Percentiles rank a stretch among this genome's conserved stretches.
Evolutionary conservation across 441 rosid species (phyloP).

Genomic region (Erodium texanum): DNA sequence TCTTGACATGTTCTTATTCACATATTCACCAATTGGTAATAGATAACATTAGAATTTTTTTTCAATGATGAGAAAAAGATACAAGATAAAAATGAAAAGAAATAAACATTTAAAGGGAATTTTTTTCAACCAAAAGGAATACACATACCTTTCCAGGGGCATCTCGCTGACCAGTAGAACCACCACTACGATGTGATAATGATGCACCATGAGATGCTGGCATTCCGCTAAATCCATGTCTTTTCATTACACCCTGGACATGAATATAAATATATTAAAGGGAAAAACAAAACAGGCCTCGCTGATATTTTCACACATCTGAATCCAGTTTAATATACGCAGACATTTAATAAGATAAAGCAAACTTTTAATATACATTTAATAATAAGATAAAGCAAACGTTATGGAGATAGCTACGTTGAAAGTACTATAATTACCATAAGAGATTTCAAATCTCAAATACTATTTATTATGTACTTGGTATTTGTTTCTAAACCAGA

Average conservation of each 20-base stretch:
- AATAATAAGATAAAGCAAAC: background rate
- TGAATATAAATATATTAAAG: constrained; percentile 10
- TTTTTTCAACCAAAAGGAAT: constrained; percentile 5
- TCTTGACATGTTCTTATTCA: no score
- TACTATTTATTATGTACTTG: no score
- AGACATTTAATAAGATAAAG: background rate
- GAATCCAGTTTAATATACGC: background rate
- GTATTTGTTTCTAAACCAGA: no score
- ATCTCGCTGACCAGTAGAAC: constrained; percentile 99
- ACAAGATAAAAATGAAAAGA: no score
- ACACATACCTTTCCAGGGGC: constrained; percentile 76
- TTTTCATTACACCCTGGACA: constrained; percentile 85
- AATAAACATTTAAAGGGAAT: background rate
- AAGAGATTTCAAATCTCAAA: no score
- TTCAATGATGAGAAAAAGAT: no score
- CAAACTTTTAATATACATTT: background rate
- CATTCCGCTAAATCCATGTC: constrained; percentile 47
- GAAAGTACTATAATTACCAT: no score
- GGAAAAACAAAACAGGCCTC: background rate
- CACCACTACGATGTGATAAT: constrained; percentile 61
- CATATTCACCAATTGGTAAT: no score
- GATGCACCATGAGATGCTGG: constrained; percentile 86
- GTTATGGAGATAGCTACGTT: background rate
- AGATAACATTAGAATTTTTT: no score
- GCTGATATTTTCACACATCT: background rate